Conservation (phyloP, 306 rosid species). For the Quercus ilex region DNA sequence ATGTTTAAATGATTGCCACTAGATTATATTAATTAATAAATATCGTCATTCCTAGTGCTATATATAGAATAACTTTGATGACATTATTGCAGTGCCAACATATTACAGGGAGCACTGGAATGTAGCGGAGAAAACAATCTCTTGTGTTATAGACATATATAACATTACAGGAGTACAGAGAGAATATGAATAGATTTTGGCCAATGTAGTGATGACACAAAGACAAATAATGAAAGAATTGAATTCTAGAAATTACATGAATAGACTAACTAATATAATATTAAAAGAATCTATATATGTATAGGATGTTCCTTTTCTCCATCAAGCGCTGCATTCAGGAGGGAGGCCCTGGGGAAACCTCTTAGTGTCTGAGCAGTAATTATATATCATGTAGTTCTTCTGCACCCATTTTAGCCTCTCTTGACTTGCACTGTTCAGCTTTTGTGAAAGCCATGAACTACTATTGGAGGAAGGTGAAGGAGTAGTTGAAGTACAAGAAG, state of each 20-base stretch:
- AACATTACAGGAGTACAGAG: not conserved
- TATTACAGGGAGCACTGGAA: not conserved
- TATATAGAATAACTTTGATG: too few relatives aligned
- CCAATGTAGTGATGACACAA: not conserved
- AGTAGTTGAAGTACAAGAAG: conserved; percentile 41
- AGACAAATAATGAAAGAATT: conserved; percentile 34
- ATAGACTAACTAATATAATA: not conserved
- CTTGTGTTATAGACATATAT: not conserved
- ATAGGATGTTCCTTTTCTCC: not conserved
- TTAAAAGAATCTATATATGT: not conserved
- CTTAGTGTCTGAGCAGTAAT: conserved; percentile 46
- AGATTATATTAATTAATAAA: too few relatives aligned
- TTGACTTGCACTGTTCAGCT: conserved; percentile 35
- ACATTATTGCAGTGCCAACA: too few relatives aligned
- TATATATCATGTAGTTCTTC: conserved; percentile 63
- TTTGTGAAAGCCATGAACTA: conserved; percentile 31
- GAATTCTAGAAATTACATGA: not conserved
- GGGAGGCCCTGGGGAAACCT: conserved; percentile 52
- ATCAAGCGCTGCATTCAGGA: conserved; percentile 13
- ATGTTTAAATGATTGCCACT: too few relatives aligned
- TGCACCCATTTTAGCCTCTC: conserved; percentile 47
- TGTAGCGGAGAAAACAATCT: not conserved
- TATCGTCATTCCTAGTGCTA: too few relatives aligned
- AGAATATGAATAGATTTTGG: not conserved
- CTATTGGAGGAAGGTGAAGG: not conserved